Evolutionary conservation across 176 grass and related monocot species (phyloP), one percentile per base, ranked within the genome.

Genomic region (Oryza coarctata): DNA sequence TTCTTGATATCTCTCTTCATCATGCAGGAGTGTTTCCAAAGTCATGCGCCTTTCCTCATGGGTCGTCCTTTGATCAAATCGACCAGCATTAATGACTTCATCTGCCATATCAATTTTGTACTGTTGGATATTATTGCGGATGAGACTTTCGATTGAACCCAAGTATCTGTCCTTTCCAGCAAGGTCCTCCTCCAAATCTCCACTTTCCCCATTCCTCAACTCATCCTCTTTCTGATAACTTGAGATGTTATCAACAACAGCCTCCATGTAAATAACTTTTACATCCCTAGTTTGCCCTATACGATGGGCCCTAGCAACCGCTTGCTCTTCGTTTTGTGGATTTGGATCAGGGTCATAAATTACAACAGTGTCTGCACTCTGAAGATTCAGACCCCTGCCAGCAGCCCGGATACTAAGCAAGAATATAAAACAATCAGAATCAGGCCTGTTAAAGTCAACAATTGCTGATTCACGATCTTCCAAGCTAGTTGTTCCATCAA

Each of bases 91-190:
- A 32, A 99, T 99, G 68, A 99, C 97, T 80, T 99, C 97, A 84
- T 99, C 93, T 17, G 97, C 97, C 97, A 99, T 99, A 84, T 99
- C 97, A 88, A 99, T 93, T 85, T 99, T 99, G 77, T 92, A 99
- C 38, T 99, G 97, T 81, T 99, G 97, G 70, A 99, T 99, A 80
- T 99, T 99, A 57, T 44, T 99, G 70, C 97, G 93, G 79, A 99
- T 99, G 27, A 99, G 90, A 87, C 97, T 96, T 85, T 99, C 97
- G 57, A 99, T 99, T 57, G 97, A 95, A 63, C 93, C 97, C 47
- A 99, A 76, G 45, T 99, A 99, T 45, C 97, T 86, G 71, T 99
- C 93, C 89, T 88, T 99, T 23, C 97, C 97, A 77, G 94, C 94
- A 87, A 99, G 91, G 83, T 99, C 93, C 38, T 95, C 92, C 89